Conservation (phyloP, 2,329 filamentous ascomycete genomes). For the Neonectria coccinea region DNA sequence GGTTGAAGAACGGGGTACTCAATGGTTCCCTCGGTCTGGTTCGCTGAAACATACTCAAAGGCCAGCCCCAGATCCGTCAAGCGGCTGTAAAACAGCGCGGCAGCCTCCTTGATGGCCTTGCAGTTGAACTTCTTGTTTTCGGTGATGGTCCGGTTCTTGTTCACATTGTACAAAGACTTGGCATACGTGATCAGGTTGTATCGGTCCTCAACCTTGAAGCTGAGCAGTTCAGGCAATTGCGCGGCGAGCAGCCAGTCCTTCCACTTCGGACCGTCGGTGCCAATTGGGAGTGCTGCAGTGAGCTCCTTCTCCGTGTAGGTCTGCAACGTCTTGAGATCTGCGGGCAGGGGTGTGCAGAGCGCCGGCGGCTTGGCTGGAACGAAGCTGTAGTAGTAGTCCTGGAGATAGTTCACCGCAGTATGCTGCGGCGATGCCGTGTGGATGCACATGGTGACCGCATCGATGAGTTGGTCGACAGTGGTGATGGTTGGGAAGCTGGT, state of each 20-base stretch:
- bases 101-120: slow-evolving; percentile 14
- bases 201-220: slow-evolving; percentile 31
- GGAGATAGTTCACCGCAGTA: slow-evolving; percentile 35
- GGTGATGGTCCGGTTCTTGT: slow-evolving; percentile 12
- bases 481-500: slow-evolving; percentile 30
- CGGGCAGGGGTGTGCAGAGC: slow-evolving; percentile 25
- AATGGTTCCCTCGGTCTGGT: slow-evolving; percentile 24
- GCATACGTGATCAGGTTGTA: slow-evolving; percentile 35
- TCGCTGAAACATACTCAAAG: slow-evolving; percentile 16
- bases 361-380: slow-evolving; percentile 32
- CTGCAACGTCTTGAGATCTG: slow-evolving; percentile 14
- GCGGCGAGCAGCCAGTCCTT: slow-evolving; percentile 35
- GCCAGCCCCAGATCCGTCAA: slow-evolving; percentile 9
- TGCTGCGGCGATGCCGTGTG: slow-evolving; percentile 34
- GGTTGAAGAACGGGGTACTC: slow-evolving; percentile 29
- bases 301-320: slow-evolving; percentile 28
- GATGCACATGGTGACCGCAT: slow-evolving; percentile 37
- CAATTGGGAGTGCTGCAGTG: slow-evolving; percentile 32
- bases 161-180: slow-evolving; percentile 28
- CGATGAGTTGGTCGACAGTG: slow-evolving; percentile 31
- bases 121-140: slow-evolving; percentile 15
- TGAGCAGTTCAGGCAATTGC: slow-evolving; percentile 25
- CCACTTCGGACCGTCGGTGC: slow-evolving; percentile 28
- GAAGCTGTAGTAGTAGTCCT: slow-evolving; percentile 38
- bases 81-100: slow-evolving; percentile 15